These are phyloP conservation scores for Spergularia bocconei DNA, from an alignment of 148 eudicot genomes.

Conservation along the genomic window DNA sequence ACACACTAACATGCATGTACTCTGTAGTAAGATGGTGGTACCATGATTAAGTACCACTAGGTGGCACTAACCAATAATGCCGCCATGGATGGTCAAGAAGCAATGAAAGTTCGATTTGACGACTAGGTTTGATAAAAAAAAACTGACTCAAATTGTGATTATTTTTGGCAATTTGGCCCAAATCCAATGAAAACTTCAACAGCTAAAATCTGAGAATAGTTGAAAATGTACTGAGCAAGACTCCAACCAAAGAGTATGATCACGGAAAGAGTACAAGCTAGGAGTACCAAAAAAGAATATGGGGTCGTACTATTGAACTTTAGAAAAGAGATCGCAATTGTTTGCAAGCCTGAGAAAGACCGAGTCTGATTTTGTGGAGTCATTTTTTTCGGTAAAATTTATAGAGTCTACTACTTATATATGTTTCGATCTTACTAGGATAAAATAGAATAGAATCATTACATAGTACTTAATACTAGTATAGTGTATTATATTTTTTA, in stretches of 20 bases:
- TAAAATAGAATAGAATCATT: no score
- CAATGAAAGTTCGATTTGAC: neutral
- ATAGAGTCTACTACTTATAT: no score
- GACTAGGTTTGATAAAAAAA: neutral
- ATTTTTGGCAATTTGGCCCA: neutral
- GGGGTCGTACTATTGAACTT: neutral
- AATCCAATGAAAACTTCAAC: constrained; percentile 1
- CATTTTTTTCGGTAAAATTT: no score
- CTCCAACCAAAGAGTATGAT: neutral
- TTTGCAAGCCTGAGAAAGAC: no score
- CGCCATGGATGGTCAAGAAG: no score
- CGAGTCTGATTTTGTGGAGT: no score
- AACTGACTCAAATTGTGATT: neutral
- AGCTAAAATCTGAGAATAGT: neutral
- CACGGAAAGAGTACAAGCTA: constrained; percentile 21
- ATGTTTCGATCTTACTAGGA: no score
- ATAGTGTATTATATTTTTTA: no score
- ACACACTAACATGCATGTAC: no score
- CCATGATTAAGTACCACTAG: neutral
- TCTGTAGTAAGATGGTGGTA: no score
- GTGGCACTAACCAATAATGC: neutral
- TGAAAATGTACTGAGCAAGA: neutral
- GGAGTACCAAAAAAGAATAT: constrained; percentile 14
- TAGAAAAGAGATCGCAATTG: no score
- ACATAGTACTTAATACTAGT: no score